Base-by-base conservation (phyloP, 2,329 filamentous ascomycete species). In the Dactylellina haptotyla region DNA sequence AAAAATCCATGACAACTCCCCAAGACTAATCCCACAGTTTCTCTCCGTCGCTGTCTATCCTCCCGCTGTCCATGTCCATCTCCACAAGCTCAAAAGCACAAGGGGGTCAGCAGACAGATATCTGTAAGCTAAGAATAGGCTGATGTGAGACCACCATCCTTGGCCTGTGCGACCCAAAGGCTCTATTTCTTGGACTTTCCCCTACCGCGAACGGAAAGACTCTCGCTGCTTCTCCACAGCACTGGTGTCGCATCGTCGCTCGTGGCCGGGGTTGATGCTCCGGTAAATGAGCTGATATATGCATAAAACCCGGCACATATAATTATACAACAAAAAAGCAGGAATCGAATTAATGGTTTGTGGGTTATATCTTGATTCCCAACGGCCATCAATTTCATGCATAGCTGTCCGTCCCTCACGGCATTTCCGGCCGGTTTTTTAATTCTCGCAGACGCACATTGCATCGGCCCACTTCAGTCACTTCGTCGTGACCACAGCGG, bases 221-320 rank as follows among this genome's bases (percentile, higher is more conserved):
- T 46, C 30, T 54, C 18, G 39, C 23, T 16, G 46, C 12, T 58
- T 67, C 63, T 67, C 63, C 63, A 59, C 53, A 59, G 25, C 32
- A 28, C 32, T 53, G 53, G 56, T 45, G 56, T 67, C 45, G 64
- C 43, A 59, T 59, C 39, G 39, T 59, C 39, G 41, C 45, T 62
- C n/a, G 12, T 10, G 39, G 43, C 39, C 43, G 41, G 28, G 50
- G 53, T 53, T n/a, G 45, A 58, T 58, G 63, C 43, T 18, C 63
- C 63, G 63, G 63, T 45, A 67, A 59, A 67, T 67, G 63, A 67
- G 63, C 63, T 67, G 43, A 58, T 58, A 59, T 67, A 67, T 66
- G 63, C 63, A 67, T 58, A 59, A 67, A 46, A 58, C 28, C 53
- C 39, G 53, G 53, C 53, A 57, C 61, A 56, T 50, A 50, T 53